These are phyloP conservation scores for Rhodotorula kratochvilovae DNA, from an alignment of 768 basidiomycete species.

Conservation along the genomic window DNA sequence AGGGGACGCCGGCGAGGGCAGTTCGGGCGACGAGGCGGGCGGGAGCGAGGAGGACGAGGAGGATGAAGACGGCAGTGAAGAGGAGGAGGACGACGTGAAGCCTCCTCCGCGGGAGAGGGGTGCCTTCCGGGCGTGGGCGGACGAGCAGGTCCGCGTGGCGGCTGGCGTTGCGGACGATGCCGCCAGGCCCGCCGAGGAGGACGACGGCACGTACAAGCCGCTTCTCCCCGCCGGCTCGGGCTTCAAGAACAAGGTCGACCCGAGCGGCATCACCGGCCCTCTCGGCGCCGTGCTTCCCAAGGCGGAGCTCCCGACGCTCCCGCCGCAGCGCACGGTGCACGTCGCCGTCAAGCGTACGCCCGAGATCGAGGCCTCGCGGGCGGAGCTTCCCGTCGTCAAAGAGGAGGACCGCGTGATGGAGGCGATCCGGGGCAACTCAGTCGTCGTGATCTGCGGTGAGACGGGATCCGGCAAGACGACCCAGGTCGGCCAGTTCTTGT, in stretches of 20 bases:
- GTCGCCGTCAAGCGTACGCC: constrained; percentile 39
- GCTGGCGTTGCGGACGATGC: constrained; percentile 7
- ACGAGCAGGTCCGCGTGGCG: constrained; percentile 31
- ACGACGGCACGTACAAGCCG: constrained; percentile 27
- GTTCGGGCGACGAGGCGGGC: constrained; percentile 50
- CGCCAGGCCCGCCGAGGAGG: not conserved
- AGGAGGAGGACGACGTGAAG: not conserved
- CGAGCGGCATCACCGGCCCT: constrained; percentile 34
- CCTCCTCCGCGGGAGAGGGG: constrained; percentile 27
- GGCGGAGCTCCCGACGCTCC: constrained; percentile 29
- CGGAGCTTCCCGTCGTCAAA: constrained; percentile 78
- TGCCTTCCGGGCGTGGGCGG: constrained; percentile 40
- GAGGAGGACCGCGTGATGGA: constrained; percentile 96
- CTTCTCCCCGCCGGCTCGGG: constrained; percentile 33
- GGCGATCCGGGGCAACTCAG: constrained; percentile 75
- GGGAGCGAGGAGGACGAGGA: constrained; percentile 74
- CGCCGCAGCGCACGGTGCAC: constrained; percentile 34
- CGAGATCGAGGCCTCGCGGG: constrained; percentile 60
- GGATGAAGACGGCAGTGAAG: constrained; percentile 27
- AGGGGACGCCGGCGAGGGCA: constrained; percentile 18
- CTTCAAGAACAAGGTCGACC: constrained; percentile 8
- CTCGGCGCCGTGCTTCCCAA: constrained; percentile 30
- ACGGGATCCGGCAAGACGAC: constrained; percentile 99
- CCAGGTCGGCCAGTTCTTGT: constrained; percentile 96
- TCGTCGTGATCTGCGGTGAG: constrained; percentile 85